phyloP scores from a whole-genome alignment of 106 monocot species.

The Triglochin maritima region DNA sequence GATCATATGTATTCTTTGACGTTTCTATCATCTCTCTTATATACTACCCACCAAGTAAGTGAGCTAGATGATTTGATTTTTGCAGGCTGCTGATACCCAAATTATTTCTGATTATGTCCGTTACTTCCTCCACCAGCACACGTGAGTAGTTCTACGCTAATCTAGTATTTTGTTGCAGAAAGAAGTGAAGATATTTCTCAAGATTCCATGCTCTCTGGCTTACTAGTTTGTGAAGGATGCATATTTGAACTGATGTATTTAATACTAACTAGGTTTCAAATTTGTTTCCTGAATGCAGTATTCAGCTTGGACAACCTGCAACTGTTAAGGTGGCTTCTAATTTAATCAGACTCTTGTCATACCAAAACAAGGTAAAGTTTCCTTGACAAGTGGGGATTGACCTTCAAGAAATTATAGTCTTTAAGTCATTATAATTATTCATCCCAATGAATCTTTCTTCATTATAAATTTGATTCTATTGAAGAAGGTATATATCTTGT shows the following conservation, averaged over 20 bases:
- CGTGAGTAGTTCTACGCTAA: constrained; percentile 28
- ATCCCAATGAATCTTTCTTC: too few species aligned
- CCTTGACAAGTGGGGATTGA: background rate
- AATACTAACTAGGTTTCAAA: background rate
- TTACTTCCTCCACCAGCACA: constrained; percentile 81
- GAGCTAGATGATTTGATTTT: background rate
- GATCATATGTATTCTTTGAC: background rate
- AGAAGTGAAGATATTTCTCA: background rate
- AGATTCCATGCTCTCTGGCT: background rate
- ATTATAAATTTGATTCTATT: too few species aligned
- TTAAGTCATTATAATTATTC: too few species aligned
- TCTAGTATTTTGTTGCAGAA: background rate
- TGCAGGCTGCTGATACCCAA: constrained; percentile 81
- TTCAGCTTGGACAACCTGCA: constrained; percentile 86
- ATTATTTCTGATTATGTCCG: constrained; percentile 83
- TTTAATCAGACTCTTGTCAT: constrained; percentile 68
- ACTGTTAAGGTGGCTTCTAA: constrained; percentile 93
- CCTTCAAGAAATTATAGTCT: too few species aligned
- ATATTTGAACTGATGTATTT: background rate
- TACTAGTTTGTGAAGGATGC: background rate
- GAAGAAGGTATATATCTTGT: too few species aligned
- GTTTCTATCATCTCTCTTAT: background rate
- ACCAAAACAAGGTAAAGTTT: constrained; percentile 86
- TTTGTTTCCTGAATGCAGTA: constrained; percentile 28
- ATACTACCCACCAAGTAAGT: background rate